Percentiles rank a stretch among this genome's conserved stretches.
These are phyloP conservation scores for Rhizoctonia solani DNA, from an alignment of 1,284 basidiomycete genomes.

Conservation along the genomic window DNA sequence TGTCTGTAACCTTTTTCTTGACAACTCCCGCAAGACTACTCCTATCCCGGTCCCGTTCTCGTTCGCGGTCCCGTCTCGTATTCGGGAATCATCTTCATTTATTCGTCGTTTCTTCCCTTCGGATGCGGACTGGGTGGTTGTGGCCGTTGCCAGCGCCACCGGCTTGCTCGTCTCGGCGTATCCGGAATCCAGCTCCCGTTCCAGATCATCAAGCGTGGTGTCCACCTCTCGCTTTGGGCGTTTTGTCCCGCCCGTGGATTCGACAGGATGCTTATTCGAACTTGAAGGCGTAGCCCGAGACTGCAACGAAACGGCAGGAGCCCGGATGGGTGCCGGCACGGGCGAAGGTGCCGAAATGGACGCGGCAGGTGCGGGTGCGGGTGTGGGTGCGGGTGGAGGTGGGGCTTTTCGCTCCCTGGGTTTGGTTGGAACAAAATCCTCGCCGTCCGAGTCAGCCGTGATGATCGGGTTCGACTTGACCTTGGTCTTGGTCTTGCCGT, in stretches of 20 bases:
- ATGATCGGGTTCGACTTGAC: slow-evolving; percentile 30
- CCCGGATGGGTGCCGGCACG: background rate
- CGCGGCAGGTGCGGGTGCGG: background rate
- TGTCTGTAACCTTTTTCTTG: slow-evolving; percentile 1
- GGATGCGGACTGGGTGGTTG: background rate
- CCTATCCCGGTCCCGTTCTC: background rate
- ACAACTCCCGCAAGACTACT: background rate
- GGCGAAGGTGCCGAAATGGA: background rate
- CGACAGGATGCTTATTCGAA: background rate
- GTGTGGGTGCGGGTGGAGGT: background rate
- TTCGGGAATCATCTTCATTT: slow-evolving; percentile 6
- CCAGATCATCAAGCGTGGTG: slow-evolving; percentile 18
- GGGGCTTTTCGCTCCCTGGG: slow-evolving; percentile 21
- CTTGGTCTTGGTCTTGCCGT: slow-evolving; percentile 28
- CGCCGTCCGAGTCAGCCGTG: slow-evolving; percentile 18
- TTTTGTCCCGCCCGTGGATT: background rate
- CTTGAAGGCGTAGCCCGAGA: slow-evolving; percentile 5
- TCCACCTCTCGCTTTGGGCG: slow-evolving; percentile 12
- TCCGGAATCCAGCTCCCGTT: slow-evolving; percentile 11
- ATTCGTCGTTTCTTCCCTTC: slow-evolving; percentile 28
- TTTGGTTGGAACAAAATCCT: slow-evolving; percentile 20
- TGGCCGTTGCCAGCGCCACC: background rate
- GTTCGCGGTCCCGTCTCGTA: too few species aligned
- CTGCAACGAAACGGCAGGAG: background rate
- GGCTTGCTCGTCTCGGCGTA: background rate